Evolutionary conservation across 768 basidiomycete genomes (phyloP).

Genomic region (Mrakia hoshinonis): DNA sequence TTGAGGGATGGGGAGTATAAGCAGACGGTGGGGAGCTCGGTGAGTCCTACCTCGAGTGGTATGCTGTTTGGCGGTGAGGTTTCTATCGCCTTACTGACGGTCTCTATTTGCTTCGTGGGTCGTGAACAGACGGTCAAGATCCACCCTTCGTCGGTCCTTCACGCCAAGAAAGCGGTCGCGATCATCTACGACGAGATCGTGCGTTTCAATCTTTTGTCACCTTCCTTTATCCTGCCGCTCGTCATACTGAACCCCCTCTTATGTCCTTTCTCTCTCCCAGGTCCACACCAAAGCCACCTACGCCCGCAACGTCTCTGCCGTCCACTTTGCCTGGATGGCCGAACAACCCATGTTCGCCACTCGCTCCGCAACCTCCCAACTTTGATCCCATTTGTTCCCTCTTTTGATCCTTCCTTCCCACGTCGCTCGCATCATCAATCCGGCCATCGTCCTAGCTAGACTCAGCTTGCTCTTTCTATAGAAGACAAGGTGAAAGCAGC

Average conservation of each 20-base stretch:
- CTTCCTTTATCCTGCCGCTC: not conserved
- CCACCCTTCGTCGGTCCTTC: slow-evolving; percentile 76
- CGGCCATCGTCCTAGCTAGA: no score
- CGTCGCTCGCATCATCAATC: no score
- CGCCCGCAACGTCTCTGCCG: slow-evolving; percentile 79
- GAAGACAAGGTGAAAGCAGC: no score
- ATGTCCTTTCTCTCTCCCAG: slow-evolving; percentile 29
- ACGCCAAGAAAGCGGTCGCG: slow-evolving; percentile 69
- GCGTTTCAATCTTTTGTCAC: slow-evolving; percentile 36
- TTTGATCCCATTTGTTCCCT: no score
- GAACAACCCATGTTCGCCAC: slow-evolving; percentile 18
- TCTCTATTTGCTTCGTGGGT: no score
- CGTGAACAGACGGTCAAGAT: slow-evolving; percentile 80
- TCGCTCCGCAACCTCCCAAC: not conserved
- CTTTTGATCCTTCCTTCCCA: no score
- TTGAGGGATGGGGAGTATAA: slow-evolving; percentile 74
- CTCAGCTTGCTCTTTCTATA: no score
- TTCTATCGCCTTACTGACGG: no score
- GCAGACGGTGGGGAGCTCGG: slow-evolving; percentile 51
- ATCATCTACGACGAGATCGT: slow-evolving; percentile 94
- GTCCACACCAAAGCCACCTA: slow-evolving; percentile 53
- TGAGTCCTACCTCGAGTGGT: slow-evolving; percentile 26
- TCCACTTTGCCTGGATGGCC: slow-evolving; percentile 53
- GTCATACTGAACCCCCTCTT: not conserved
- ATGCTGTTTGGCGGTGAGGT: no score